Evolutionary conservation across 352 stramenopile species (phyloP), one percentile per base, ranked within the genome.

Genomic region (Pythium oligandrum): DNA sequence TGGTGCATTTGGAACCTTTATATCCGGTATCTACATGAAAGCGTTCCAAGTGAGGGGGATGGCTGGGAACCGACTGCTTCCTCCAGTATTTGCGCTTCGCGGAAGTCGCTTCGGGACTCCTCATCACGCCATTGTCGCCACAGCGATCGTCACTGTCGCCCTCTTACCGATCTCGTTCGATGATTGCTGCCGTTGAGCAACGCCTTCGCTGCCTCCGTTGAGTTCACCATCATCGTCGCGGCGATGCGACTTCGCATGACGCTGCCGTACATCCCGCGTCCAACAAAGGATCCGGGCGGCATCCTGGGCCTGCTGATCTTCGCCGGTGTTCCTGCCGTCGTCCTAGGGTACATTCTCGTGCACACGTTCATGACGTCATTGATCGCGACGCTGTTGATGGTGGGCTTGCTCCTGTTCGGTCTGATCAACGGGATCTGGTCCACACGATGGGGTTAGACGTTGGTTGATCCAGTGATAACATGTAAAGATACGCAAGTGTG

Each of bases 1-100:
- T 47, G 83, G 71, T 30, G 93, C 93, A 47, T 73, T 96, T 33
- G 92, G 84, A 0, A 63, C 97, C 36, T 98, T 96, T 68, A 72
- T 96, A 64, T 88, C 88, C 6, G 89, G 96, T 63, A 86, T 98
- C 54, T 95, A 81, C 34, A 78, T 75, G 30, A 92, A 97, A 69
- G 77, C 90, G 11, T 96, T 88, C 54, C 83, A 97, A 67, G 59
- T 98, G 11, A 62, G 64, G 1, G 73, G 70, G 17, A 83, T 88
- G 78, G 69, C 86, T 8, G 83, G 97, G 54, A 71, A 76, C 34
- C 81, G 87, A n/a, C 71, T 96, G 36, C 47, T 96, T 40, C 86
- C 88, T 1, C 66, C 66, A 31, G 66, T 86, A 7, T 93, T 98
- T 39, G 73, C 89, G 9, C 87, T 73, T 7, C 68, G 71, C 12